Percentiles rank a stretch among this genome's conserved stretches.
phyloP scores from a whole-genome alignment of 2,329 filamentous ascomycete species.

The Colletotrichum phormii region DNA sequence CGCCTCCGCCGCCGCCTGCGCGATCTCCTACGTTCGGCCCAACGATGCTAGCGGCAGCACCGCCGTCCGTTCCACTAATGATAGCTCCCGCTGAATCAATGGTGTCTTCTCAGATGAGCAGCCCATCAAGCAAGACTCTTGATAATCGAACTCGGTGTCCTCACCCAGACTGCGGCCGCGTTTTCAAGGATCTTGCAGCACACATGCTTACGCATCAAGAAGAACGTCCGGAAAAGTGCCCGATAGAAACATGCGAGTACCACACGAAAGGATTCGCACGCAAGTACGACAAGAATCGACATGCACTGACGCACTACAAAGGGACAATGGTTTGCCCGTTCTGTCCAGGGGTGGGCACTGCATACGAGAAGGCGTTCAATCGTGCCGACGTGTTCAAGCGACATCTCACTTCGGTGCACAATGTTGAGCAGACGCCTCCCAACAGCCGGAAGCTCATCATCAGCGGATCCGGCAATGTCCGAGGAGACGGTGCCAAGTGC shows the following conservation, averaged over 20 bases:
- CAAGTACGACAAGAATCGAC: conserved; percentile 98
- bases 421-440: conserved; percentile 92
- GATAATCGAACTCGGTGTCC: conserved; percentile 64
- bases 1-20: conserved; percentile 20
- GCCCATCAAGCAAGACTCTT: conserved; percentile 45
- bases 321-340: conserved; percentile 98
- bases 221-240: conserved; percentile 95
- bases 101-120: conserved; percentile 38
- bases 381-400: conserved; percentile 97
- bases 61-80: conserved; percentile 9
- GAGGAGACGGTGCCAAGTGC: conserved; percentile 79
- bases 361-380: conserved; percentile 95
- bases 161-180: conserved; percentile 67
- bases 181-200: conserved; percentile 77
- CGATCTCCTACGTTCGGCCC: conserved; percentile 26
- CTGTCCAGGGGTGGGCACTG: conserved; percentile 87
- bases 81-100: conserved; percentile 22
- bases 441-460: conserved; percentile 82
- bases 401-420: conserved; percentile 91
- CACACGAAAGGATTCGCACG: conserved; percentile 93
- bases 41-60: conserved; percentile 23
- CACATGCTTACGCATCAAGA: conserved; percentile 97
- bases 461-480: conserved; percentile 39
- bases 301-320: conserved; percentile 97
- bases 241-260: conserved; percentile 93